phyloP scores from a whole-genome alignment of 805 yeast genomes.

The Candida peoriensis region DNA sequence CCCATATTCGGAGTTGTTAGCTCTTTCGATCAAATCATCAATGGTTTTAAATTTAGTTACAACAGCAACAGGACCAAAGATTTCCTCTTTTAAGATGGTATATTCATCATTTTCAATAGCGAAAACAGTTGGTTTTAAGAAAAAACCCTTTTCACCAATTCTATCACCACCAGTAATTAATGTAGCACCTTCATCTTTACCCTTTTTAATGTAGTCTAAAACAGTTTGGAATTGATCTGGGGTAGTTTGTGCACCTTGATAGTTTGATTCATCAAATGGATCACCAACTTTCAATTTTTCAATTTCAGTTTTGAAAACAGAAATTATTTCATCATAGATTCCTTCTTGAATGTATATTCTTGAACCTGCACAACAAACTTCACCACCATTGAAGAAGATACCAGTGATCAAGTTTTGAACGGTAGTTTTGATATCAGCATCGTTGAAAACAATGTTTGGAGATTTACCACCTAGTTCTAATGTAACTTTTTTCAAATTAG shows the following conservation, averaged over 20 bases:
- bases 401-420: slow-evolving; percentile 46
- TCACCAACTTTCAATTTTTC: slow-evolving; percentile 54
- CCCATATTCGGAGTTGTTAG: slow-evolving; percentile 58
- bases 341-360: slow-evolving; percentile 60
- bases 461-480: slow-evolving; percentile 69
- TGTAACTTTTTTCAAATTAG: slow-evolving; percentile 61
- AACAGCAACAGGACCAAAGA: slow-evolving; percentile 65
- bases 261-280: slow-evolving; percentile 52
- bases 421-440: slow-evolving; percentile 47
- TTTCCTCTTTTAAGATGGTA: slow-evolving; percentile 56
- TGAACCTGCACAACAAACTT: slow-evolving; percentile 67
- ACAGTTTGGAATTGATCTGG: slow-evolving; percentile 54
- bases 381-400: slow-evolving; percentile 67
- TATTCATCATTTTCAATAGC: slow-evolving; percentile 46
- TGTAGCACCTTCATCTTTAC: slow-evolving; percentile 54
- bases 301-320: slow-evolving; percentile 44
- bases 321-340: slow-evolving; percentile 47
- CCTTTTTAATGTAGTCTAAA: slow-evolving; percentile 50
- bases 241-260: slow-evolving; percentile 66
- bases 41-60: slow-evolving; percentile 51
- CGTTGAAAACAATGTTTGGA: slow-evolving; percentile 59
- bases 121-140: slow-evolving; percentile 58
- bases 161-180: slow-evolving; percentile 58
- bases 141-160: slow-evolving; percentile 53
- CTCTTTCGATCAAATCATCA: slow-evolving; percentile 50